phyloP scores from a whole-genome alignment of 1,284 basidiomycete genomes.

The Moesziomyces sp. region DNA sequence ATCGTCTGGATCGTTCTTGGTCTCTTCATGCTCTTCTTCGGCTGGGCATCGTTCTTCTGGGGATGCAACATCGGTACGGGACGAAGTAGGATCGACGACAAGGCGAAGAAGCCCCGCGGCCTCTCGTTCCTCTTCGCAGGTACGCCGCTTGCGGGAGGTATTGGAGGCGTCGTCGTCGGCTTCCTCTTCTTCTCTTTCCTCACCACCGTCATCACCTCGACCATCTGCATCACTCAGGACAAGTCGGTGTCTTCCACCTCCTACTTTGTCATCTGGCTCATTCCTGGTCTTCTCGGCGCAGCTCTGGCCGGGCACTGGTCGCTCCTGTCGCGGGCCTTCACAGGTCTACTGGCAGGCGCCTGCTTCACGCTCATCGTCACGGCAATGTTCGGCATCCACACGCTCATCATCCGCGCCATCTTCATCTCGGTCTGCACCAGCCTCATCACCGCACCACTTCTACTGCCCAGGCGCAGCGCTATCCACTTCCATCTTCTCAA shows the following conservation, averaged over 20 bases:
- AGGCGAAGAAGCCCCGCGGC: constrained; percentile 8
- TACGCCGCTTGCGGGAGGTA: constrained; percentile 47
- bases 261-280: constrained; percentile 53
- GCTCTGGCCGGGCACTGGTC: constrained; percentile 48
- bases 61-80: constrained; percentile 20
- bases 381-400: constrained; percentile 60
- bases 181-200: constrained; percentile 58
- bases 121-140: constrained; percentile 14
- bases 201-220: constrained; percentile 34
- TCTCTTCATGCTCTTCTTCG: constrained; percentile 55
- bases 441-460: constrained; percentile 53
- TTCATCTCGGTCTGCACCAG: constrained; percentile 45
- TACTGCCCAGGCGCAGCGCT: constrained; percentile 29
- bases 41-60: constrained; percentile 61
- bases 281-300: constrained; percentile 51
- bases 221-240: constrained; percentile 31
- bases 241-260: constrained; percentile 32
- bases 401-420: constrained; percentile 52
- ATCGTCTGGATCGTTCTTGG: constrained; percentile 55
- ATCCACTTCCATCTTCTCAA: constrained; percentile 57
- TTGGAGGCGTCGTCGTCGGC: constrained; percentile 51
- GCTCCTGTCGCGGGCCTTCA: constrained; percentile 28
- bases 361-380: constrained; percentile 52
- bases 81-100: constrained; percentile 19
- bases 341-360: constrained; percentile 47